phyloP scores from a whole-genome alignment of 108 stramenopile species.

The Cyclostephanos tholiformis region DNA sequence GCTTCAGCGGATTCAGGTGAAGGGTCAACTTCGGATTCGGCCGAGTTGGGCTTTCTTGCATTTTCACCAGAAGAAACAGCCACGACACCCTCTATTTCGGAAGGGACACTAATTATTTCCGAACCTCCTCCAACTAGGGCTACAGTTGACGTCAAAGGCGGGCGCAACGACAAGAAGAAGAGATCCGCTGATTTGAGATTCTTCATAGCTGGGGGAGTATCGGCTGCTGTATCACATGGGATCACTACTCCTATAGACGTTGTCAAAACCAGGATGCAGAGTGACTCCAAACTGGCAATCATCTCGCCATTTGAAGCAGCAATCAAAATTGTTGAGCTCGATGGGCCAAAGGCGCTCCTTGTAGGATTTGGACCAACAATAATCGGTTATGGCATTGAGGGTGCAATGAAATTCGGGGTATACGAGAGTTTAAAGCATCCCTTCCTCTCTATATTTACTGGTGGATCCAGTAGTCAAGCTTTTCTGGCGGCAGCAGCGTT shows the following conservation, averaged over 20 bases:
- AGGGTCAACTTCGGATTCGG: neutral
- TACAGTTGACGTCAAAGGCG: conserved; percentile 1
- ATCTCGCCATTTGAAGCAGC: conserved; percentile 51
- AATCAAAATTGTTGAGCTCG: conserved; percentile 60
- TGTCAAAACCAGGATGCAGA: conserved; percentile 68
- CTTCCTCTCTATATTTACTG: conserved; percentile 19
- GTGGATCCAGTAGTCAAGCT: conserved; percentile 13
- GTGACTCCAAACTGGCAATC: conserved; percentile 20
- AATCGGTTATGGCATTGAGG: conserved; percentile 74
- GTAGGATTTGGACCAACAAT: conserved; percentile 86
- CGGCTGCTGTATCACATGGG: conserved; percentile 79
- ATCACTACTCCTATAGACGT: conserved; percentile 86
- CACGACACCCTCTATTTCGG: conserved; percentile 35
- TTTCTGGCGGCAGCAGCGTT: conserved; percentile 49
- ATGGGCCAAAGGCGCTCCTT: conserved; percentile 66
- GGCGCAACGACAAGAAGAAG: neutral
- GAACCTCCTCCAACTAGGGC: conserved; percentile 29
- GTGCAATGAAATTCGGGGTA: conserved; percentile 68
- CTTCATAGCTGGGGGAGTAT: conserved; percentile 79
- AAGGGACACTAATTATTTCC: conserved; percentile 33
- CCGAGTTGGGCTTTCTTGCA: neutral
- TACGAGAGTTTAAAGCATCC: conserved; percentile 66
- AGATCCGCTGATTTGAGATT: conserved; percentile 49
- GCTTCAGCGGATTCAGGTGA: neutral
- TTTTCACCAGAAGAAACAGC: conserved; percentile 2